Evolutionary conservation across 768 basidiomycete species (phyloP).

Genomic region (Paxillus involutus): DNA sequence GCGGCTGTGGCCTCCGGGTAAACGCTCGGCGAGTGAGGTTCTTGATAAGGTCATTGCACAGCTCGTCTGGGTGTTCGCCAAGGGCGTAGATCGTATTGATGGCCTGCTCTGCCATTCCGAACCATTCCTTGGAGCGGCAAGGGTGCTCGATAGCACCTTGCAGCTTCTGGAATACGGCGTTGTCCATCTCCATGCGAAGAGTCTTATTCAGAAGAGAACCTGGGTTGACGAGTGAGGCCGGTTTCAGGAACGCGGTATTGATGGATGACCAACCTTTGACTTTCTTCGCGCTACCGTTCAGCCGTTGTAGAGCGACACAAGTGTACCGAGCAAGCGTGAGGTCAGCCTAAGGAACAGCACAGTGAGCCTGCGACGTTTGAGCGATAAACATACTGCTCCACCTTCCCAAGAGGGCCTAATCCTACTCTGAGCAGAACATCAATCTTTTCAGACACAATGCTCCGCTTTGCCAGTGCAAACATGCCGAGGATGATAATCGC

Average conservation of each 20-base stretch:
- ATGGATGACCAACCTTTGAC: conserved; percentile 69
- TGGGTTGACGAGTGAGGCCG: conserved; percentile 24
- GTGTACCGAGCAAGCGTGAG: conserved; percentile 90
- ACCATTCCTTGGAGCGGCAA: conserved; percentile 90
- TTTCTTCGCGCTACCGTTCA: conserved; percentile 95
- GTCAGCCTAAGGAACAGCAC: conserved; percentile 58
- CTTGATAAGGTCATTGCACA: conserved; percentile 81
- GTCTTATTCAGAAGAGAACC: conserved; percentile 88
- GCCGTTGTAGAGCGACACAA: conserved; percentile 86
- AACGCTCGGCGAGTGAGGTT: conserved; percentile 79
- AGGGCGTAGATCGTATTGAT: conserved; percentile 96
- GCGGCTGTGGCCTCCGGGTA: conserved; percentile 24
- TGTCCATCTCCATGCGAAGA: conserved; percentile 84
- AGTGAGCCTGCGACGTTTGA: not conserved
- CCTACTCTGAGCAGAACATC: conserved; percentile 87
- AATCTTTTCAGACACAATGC: conserved; percentile 78
- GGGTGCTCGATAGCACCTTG: conserved; percentile 80
- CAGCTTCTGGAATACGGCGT: conserved; percentile 79
- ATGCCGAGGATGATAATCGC: conserved; percentile 97
- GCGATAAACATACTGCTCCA: conserved; percentile 27
- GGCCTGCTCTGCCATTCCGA: conserved; percentile 93
- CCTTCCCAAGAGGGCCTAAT: conserved; percentile 81
- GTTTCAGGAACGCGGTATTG: not conserved
- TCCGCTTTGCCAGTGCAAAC: conserved; percentile 82
- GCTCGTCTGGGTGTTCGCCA: conserved; percentile 86